Conservation (phyloP, 257 asterid species). For the Perilla frutescens region DNA sequence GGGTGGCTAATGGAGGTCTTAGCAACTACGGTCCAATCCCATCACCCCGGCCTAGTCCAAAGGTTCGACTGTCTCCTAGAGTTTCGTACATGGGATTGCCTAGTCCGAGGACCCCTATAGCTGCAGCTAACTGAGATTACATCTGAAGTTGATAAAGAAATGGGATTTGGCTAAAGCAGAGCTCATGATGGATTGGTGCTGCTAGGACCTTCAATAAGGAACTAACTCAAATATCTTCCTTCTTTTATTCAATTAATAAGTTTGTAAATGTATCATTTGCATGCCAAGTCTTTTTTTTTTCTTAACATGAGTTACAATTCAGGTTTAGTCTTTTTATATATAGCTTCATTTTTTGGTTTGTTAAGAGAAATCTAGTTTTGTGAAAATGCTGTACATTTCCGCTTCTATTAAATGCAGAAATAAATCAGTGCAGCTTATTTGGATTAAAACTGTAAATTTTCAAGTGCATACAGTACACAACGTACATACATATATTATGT, state of each 20-base stretch:
- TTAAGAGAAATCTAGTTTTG: background rate
- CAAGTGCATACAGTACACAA: no score
- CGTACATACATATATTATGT: no score
- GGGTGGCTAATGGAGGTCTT: constrained; percentile 53
- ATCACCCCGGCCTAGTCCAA: constrained; percentile 95
- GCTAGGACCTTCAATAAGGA: constrained; percentile 13
- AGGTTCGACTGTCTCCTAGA: constrained; percentile 78
- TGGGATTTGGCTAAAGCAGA: background rate
- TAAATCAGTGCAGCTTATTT: background rate
- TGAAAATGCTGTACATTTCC: constrained; percentile 5
- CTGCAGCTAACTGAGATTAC: constrained; percentile 46
- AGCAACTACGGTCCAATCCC: constrained; percentile 82
- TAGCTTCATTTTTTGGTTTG: constrained; percentile 29
- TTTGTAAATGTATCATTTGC: constrained; percentile 41
- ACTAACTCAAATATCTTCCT: constrained; percentile 47
- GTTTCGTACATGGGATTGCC: constrained; percentile 88
- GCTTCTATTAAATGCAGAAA: constrained; percentile 19
- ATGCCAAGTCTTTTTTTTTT: constrained; percentile 48
- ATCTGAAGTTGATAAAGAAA: background rate
- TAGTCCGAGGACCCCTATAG: constrained; percentile 78
- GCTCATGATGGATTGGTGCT: background rate
- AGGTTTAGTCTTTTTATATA: constrained; percentile 26
- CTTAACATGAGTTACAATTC: constrained; percentile 15
- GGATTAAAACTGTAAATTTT: no score
- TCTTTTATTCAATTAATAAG: constrained; percentile 45